phyloP scores from a whole-genome alignment of 164 flowering plant species.

The Aristolochia fimbriata region DNA sequence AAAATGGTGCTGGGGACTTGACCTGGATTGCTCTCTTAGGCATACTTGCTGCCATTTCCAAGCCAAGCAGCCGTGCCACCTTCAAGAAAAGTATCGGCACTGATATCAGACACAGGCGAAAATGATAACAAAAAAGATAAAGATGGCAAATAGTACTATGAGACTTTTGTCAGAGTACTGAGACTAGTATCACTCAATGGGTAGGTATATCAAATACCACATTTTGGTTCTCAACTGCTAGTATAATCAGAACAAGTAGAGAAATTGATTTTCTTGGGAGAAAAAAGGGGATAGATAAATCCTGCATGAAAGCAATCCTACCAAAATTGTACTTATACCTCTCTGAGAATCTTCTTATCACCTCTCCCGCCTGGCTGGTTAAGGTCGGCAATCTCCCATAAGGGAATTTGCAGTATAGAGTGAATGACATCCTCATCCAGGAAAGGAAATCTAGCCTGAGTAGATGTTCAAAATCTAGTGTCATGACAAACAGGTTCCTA shows the following conservation, averaged over 20 bases:
- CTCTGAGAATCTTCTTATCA: slow-evolving; percentile 91
- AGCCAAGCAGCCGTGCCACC: slow-evolving; percentile 73
- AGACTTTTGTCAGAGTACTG: too few relatives aligned
- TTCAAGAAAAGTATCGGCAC: slow-evolving; percentile 12
- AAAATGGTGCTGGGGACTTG: not conserved
- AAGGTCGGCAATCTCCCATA: slow-evolving; percentile 86
- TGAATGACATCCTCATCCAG: slow-evolving; percentile 92
- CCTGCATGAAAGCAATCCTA: not conserved
- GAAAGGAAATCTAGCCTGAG: slow-evolving; percentile 90
- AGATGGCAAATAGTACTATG: too few relatives aligned
- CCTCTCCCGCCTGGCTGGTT: slow-evolving; percentile 80
- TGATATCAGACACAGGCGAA: not conserved
- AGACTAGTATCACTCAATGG: too few relatives aligned
- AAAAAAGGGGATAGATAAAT: too few relatives aligned
- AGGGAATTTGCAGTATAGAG: slow-evolving; percentile 64
- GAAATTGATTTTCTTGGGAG: too few relatives aligned
- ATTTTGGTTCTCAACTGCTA: too few relatives aligned
- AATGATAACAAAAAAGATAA: not conserved
- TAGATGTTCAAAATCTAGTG: slow-evolving; percentile 2
- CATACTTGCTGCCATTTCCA: slow-evolving; percentile 51
- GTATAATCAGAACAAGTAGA: too few relatives aligned
- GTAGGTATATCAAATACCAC: too few relatives aligned
- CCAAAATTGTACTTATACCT: slow-evolving; percentile 32
- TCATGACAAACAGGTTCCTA: not conserved
- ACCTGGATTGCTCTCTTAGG: slow-evolving; percentile 99